Evolutionary conservation across 192 early-diverging fungal genomes (phyloP), one percentile per base, ranked within the genome.

Genomic region (Podila minutissima): DNA sequence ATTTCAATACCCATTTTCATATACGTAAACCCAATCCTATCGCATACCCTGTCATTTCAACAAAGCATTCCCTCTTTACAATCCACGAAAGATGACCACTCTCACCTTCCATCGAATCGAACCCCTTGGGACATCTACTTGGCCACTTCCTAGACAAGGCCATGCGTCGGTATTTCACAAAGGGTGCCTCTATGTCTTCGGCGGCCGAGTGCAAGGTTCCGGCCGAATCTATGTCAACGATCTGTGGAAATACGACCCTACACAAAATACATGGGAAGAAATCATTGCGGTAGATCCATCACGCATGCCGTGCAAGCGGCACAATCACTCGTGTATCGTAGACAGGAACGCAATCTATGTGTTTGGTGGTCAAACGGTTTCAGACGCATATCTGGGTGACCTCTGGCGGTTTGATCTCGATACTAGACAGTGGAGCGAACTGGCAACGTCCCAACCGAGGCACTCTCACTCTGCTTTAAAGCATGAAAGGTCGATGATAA

Each of bases 331-430:
- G 35, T 72, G 71, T 49, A 17, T 72, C 22, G 55, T 72, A 15
- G 71, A 72, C 11, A 46, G 4, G 62, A 29, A 65, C 26, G 71
- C 71, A 46, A 57, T 72, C 37, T 72, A 64, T 64, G 53, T 72
- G 9, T 72, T 72, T 64, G 71, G 71, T 28, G 71, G 71, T 64
- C 71, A 72, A 59, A 72, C 71, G 20, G 55, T 12, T 19, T 72
- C 62, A 28, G 26, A 72, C 50, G 71, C 35, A n/a, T 72, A 72
- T 24, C 71, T 72, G 38, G 71, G 71, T 22, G 71, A 72, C 62
- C 38, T 72, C 10, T 72, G 71, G 71, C 71, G 71, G 38, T 65
- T 72, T 65, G 71, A 72, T 72, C 71, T 72, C 71, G 8, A 59
- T 46, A 72, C 71, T n/a, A 53, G 48, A n/a, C 62, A 72, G 71